Conservation (phyloP, 1,284 basidiomycete genomes). For the Cystobasidiaceae sp. region DNA sequence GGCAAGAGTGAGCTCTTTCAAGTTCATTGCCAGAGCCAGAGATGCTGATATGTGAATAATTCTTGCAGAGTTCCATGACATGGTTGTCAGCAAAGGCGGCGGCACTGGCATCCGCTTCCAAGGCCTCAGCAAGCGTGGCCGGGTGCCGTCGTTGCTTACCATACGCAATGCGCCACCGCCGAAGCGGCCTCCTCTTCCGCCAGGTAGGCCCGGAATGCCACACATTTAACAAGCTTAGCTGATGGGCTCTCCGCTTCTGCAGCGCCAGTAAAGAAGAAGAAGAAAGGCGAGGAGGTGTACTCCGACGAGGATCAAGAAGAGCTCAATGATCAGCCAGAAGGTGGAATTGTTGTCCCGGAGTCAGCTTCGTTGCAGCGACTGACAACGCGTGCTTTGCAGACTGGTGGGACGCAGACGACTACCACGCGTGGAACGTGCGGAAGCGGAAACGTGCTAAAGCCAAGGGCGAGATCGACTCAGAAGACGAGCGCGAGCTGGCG, state of each 20-base stretch:
- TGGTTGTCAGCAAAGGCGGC: constrained; percentile 20
- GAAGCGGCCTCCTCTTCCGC: constrained; percentile 15
- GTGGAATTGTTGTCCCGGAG: neutral
- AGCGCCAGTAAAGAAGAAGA: constrained; percentile 22
- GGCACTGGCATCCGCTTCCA: constrained; percentile 6
- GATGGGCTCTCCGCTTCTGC: neutral
- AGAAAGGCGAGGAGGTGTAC: constrained; percentile 30
- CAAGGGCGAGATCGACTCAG: constrained; percentile 22
- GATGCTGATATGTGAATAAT: neutral
- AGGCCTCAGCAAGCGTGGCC: constrained; percentile 1
- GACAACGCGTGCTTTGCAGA: neutral
- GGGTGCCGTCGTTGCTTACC: constrained; percentile 8
- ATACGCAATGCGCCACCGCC: constrained; percentile 15
- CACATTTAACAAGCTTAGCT: neutral
- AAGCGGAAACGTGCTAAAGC: constrained; percentile 27
- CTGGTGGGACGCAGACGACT: constrained; percentile 31
- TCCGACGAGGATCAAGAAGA: constrained; percentile 28
- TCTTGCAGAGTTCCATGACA: constrained; percentile 10
- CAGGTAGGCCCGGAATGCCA: neutral
- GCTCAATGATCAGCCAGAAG: constrained; percentile 24
- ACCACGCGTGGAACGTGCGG: constrained; percentile 23
- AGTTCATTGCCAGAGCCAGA: too few relatives aligned
- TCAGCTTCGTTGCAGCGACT: neutral
- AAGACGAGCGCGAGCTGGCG: constrained; percentile 15
- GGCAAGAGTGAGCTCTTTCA: neutral